Evolutionary conservation across 2,329 filamentous ascomycete genomes (phyloP).

Genomic region (Hymenoscyphus salicellus): DNA sequence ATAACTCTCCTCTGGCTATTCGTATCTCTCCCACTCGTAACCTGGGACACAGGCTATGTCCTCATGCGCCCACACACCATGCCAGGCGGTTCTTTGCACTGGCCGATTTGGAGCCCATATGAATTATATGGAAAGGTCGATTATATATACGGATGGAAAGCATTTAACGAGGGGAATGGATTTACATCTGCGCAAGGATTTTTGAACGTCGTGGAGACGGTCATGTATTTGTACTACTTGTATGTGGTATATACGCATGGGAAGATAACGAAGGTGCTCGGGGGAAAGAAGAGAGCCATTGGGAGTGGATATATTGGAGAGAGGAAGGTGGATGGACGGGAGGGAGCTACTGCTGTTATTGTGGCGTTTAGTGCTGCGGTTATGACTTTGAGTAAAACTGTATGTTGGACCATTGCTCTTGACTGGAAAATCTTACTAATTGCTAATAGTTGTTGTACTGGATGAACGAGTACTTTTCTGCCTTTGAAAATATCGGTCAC

Average conservation of each 20-base stretch:
- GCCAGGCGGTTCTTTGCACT: constrained; percentile 60
- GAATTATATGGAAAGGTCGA: constrained; percentile 64
- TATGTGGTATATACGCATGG: constrained; percentile 48
- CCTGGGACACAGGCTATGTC: constrained; percentile 65
- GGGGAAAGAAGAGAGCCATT: constrained; percentile 33
- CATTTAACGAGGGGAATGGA: constrained; percentile 57
- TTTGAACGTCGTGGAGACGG: constrained; percentile 59
- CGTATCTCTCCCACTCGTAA: constrained; percentile 62
- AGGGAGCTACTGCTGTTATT: constrained; percentile 54
- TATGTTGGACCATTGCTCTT: constrained; percentile 56
- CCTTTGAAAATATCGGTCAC: constrained; percentile 60
- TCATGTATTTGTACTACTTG: constrained; percentile 58
- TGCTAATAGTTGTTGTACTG: constrained; percentile 39
- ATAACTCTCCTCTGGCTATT: constrained; percentile 59
- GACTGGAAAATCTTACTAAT: neutral
- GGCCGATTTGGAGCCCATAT: constrained; percentile 63
- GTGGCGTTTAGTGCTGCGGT: constrained; percentile 57
- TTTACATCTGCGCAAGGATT: constrained; percentile 62
- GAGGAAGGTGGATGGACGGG: constrained; percentile 49
- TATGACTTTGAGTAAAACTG: constrained; percentile 66
- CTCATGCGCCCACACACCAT: constrained; percentile 65
- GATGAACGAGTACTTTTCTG: constrained; percentile 59
- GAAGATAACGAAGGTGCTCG: constrained; percentile 30
- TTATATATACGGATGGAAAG: constrained; percentile 64
- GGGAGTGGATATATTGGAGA: constrained; percentile 46